Conservation (phyloP, 345 rosid species). For the Dimocarpus longan region DNA sequence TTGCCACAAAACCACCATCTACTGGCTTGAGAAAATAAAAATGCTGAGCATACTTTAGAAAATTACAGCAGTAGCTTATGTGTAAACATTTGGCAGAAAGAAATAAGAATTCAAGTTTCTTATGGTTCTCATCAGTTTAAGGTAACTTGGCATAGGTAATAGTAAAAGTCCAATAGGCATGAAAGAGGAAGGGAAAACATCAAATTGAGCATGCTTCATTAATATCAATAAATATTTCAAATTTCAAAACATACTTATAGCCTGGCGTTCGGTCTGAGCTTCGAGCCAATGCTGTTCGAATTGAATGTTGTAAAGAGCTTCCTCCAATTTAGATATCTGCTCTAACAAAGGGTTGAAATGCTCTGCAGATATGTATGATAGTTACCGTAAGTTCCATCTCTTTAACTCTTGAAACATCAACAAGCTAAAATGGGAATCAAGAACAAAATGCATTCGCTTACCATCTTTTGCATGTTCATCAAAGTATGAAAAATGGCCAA, state of each 20-base stretch:
- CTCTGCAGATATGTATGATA: conserved; percentile 43
- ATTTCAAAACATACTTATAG: conserved; percentile 43
- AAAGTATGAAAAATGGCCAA: conserved; percentile 58
- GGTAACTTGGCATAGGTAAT: neutral
- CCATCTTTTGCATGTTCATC: conserved; percentile 83
- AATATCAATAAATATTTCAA: neutral
- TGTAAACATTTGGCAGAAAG: neutral
- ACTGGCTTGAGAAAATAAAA: neutral
- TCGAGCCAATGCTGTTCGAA: conserved; percentile 82
- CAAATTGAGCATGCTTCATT: neutral
- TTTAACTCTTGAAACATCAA: neutral
- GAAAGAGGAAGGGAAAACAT: neutral
- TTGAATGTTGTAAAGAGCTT: conserved; percentile 70
- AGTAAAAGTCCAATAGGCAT: neutral
- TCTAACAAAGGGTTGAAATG: conserved; percentile 67
- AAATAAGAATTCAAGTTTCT: neutral
- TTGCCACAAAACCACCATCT: neutral
- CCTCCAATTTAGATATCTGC: conserved; percentile 65
- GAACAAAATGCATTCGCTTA: conserved; percentile 18
- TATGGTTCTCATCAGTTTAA: neutral
- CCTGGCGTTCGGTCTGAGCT: conserved; percentile 85
- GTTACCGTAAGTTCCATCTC: neutral
- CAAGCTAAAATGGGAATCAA: neutral
- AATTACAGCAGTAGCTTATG: neutral
- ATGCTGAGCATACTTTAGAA: neutral